Percentiles rank a stretch among this genome's conserved stretches.
Evolutionary conservation across 352 stramenopile genomes (phyloP).

Genomic region (Detonula confervacea): DNA sequence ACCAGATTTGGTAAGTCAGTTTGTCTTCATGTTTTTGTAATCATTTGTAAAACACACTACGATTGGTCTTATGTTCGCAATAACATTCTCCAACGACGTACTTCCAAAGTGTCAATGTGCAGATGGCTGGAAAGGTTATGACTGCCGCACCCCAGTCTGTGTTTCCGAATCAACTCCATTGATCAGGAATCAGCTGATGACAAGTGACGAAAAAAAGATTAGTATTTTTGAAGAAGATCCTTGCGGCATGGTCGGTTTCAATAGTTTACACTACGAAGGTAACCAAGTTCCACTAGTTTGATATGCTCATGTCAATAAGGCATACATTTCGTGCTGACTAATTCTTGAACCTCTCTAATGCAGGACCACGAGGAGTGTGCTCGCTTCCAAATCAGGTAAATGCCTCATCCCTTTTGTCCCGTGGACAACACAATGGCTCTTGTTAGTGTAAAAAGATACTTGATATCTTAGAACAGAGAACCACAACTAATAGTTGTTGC

Average conservation of each 20-base stretch:
- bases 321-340: slow-evolving; percentile 91
- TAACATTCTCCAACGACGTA: background rate
- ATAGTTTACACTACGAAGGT: slow-evolving; percentile 82
- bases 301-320: slow-evolving; percentile 73
- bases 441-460: background rate
- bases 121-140: slow-evolving; percentile 92
- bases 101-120: slow-evolving; percentile 87
- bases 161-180: slow-evolving; percentile 77
- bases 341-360: slow-evolving; percentile 85
- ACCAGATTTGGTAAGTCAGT: slow-evolving; percentile 72
- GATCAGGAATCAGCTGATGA: slow-evolving; percentile 90
- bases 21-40: slow-evolving; percentile 30
- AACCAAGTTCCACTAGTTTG: background rate
- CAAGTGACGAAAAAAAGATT: slow-evolving; percentile 92
- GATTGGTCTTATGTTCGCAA: slow-evolving; percentile 1
- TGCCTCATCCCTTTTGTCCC: slow-evolving; percentile 8
- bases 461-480: background rate
- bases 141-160: slow-evolving; percentile 93
- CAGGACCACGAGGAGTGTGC: slow-evolving; percentile 86
- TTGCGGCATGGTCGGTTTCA: slow-evolving; percentile 89
- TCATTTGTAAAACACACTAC: background rate
- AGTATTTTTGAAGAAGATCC: slow-evolving; percentile 92
- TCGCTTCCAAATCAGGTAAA: slow-evolving; percentile 85
- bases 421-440: background rate
- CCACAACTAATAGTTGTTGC: background rate